Conservation (phyloP, 768 basidiomycete genomes). For the Boletellus emodensis region DNA sequence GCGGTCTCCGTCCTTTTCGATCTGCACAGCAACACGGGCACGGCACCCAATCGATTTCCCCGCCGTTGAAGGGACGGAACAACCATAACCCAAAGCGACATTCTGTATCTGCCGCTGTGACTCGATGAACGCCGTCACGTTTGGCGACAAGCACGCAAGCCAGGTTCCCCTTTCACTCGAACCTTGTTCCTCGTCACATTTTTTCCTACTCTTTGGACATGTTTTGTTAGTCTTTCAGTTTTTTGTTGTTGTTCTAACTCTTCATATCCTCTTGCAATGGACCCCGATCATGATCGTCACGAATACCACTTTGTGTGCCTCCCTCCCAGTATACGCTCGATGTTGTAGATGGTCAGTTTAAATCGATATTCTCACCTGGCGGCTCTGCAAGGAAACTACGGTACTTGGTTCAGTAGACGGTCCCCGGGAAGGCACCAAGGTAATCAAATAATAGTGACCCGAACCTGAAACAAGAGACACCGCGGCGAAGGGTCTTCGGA, state of each 20-base stretch:
- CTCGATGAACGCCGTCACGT: slow-evolving; percentile 22
- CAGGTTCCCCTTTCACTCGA: neutral
- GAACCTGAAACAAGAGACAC: slow-evolving; percentile 21
- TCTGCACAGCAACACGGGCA: slow-evolving; percentile 25
- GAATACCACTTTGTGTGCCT: slow-evolving; percentile 14
- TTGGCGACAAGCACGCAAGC: slow-evolving; percentile 16
- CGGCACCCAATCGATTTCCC: slow-evolving; percentile 18
- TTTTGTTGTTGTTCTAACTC: neutral
- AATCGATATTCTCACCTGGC: slow-evolving; percentile 7
- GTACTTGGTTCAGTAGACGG: slow-evolving; percentile 14
- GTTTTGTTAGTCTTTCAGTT: slow-evolving; percentile 1
- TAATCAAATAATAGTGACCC: slow-evolving; percentile 15
- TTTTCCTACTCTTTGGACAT: slow-evolving; percentile 1
- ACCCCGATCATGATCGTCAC: slow-evolving; percentile 12
- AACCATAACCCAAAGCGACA: slow-evolving; percentile 26
- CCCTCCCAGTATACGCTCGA: neutral
- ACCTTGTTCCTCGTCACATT: slow-evolving; percentile 4
- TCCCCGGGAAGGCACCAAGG: slow-evolving; percentile 9
- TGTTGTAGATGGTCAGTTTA: slow-evolving; percentile 18
- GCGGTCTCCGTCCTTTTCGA: slow-evolving; percentile 51
- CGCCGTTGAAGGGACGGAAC: slow-evolving; percentile 26
- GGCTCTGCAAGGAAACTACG: slow-evolving; percentile 2
- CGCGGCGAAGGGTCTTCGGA: slow-evolving; percentile 22
- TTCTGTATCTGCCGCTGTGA: slow-evolving; percentile 19
- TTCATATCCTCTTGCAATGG: slow-evolving; percentile 20